phyloP scores from a whole-genome alignment of 306 rosid species.

The Astragalus glycyphyllos region DNA sequence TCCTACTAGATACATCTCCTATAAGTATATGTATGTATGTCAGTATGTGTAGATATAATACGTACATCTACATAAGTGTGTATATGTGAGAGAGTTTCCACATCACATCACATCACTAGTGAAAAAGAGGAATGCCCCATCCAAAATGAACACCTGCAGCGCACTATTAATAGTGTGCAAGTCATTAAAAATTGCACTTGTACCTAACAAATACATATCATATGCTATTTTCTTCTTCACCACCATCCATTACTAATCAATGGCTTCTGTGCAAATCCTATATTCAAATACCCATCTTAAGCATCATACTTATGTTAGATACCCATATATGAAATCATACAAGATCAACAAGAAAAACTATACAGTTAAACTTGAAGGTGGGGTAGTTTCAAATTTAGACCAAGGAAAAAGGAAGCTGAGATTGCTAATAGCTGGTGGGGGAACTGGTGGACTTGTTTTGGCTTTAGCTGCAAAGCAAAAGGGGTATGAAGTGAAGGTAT shows the following conservation, averaged over 20 bases:
- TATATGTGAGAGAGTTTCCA: no score
- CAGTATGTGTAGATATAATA: no score
- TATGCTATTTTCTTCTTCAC: slow-evolving; percentile 13
- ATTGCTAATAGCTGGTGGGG: slow-evolving; percentile 52
- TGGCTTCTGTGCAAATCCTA: slow-evolving; percentile 43
- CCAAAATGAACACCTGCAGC: no score
- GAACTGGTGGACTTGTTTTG: slow-evolving; percentile 55
- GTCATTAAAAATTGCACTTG: not conserved
- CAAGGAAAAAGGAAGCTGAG: slow-evolving; percentile 36
- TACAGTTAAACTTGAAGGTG: slow-evolving; percentile 35
- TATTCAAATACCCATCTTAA: slow-evolving; percentile 33
- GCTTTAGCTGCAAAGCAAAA: slow-evolving; percentile 51
- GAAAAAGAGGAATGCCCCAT: no score
- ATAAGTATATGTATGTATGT: no score
- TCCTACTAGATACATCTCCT: no score
- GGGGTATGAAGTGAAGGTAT: slow-evolving; percentile 50
- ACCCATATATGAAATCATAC: not conserved
- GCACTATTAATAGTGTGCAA: slow-evolving; percentile 18
- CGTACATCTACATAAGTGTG: no score
- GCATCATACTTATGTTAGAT: not conserved
- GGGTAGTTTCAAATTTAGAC: slow-evolving; percentile 28
- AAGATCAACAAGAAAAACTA: slow-evolving; percentile 13
- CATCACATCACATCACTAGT: not conserved
- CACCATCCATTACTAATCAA: slow-evolving; percentile 18
- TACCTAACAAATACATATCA: not conserved